Evolutionary conservation across 352 stramenopile species (phyloP), one percentile per base, ranked within the genome.

Genomic region (Globisporangium irregulare): DNA sequence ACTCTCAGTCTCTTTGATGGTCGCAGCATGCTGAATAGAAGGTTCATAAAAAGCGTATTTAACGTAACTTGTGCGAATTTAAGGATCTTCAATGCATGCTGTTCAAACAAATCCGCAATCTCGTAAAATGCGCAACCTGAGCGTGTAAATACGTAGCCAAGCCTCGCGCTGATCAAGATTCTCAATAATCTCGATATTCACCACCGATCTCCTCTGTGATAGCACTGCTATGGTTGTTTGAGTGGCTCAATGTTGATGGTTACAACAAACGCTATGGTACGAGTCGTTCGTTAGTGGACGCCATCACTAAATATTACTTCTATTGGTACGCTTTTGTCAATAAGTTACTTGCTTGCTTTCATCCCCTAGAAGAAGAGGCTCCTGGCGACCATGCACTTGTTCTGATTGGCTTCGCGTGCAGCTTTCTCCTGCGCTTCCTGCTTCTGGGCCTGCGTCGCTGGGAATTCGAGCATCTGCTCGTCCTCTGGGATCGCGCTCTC

Each of bases 401-500:
- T 54, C 59, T 64, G 22, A 3, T 6, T 41, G 20, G 48, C 48
- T 12, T 59, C 61, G 32, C 27, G 29, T 12, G 14, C n/a, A 9
- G 61, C 32, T 48, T 59, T 43, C 20, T 51, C 61, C 20, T 46
- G 29, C 15, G 46, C 48, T 5, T 25, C 25, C 25, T 67, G 24
- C 9, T 36, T 22, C 51, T 67, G 50, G 10, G 36, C n/a, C 25
- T 12, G 4, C 18, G 62, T 67, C n/a, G 34, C 14, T 43, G 62
- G 51, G 50, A 67, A 67, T 1, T 53, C 32, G 12, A 67, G 24
- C 38, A 69, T 25, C 36, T 58, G 64, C 5, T 32, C 38, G 36
- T 50, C 64, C 46, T 69, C 64, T 48, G 64, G 64, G 38, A 69
- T 69, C 10, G 41, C 38, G 54, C 38, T 29, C 56, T 48, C 54